Evolutionary conservation across 2,329 filamentous ascomycete species (phyloP).

Genomic region (Cordyceps militaris): DNA sequence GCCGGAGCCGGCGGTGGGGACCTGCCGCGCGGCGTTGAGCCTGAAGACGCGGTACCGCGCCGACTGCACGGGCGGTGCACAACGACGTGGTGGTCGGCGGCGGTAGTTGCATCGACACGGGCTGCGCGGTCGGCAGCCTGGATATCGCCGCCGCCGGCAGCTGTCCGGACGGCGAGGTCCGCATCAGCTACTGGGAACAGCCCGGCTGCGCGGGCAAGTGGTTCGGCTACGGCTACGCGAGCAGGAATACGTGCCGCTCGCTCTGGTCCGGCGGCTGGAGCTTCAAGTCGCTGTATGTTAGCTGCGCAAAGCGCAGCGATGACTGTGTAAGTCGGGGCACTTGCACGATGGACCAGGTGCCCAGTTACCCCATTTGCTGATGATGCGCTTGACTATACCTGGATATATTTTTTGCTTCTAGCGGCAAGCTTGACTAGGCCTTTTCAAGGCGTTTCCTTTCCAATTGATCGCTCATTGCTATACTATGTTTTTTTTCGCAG

Average conservation of each 20-base stretch:
- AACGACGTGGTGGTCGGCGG: neutral
- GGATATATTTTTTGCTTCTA: no score
- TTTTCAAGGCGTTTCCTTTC: no score
- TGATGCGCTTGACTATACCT: no score
- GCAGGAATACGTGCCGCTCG: neutral
- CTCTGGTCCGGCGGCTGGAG: conserved; percentile 8
- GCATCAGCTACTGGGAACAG: conserved; percentile 10
- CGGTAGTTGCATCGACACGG: neutral
- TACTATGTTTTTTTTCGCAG: no score
- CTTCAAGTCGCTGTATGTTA: conserved; percentile 3
- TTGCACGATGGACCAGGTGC: neutral
- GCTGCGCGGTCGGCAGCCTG: neutral
- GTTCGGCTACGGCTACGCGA: conserved; percentile 8
- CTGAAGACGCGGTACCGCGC: neutral
- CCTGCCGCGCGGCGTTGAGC: neutral
- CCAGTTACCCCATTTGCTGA: neutral
- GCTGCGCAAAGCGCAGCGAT: conserved; percentile 7
- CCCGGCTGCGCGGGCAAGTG: conserved; percentile 1
- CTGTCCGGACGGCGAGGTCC: neutral
- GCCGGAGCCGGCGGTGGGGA: neutral
- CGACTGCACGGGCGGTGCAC: conserved; percentile 7
- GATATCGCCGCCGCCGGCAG: neutral
- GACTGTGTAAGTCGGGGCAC: conserved; percentile 1
- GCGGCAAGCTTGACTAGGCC: no score
- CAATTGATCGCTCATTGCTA: no score